phyloP scores from a whole-genome alignment of 441 rosid genomes.

The Pelargonium australe region DNA sequence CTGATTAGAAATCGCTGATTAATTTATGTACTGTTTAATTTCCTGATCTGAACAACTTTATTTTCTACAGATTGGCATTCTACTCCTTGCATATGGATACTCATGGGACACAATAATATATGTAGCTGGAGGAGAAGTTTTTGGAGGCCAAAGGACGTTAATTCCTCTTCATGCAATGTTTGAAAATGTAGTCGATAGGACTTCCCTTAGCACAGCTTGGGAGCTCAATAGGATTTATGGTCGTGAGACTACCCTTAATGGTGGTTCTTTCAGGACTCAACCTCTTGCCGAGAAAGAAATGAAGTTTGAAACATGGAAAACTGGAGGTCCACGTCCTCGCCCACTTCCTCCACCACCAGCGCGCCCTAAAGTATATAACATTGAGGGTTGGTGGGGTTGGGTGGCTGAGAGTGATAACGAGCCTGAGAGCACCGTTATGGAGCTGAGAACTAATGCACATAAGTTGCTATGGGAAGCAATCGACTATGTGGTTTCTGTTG shows the following conservation, averaged over 20 bases:
- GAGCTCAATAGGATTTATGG: conserved; percentile 85
- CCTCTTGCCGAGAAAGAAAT: conserved; percentile 50
- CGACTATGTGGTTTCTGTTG: conserved; percentile 72
- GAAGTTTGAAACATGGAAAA: conserved; percentile 54
- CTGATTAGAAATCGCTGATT: conserved; percentile 4
- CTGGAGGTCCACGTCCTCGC: conserved; percentile 75
- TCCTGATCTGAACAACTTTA: not conserved
- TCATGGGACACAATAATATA: conserved; percentile 79
- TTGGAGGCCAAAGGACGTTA: conserved; percentile 88
- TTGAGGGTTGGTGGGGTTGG: conserved; percentile 99
- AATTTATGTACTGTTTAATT: not conserved
- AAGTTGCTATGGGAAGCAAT: conserved; percentile 93
- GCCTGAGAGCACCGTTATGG: conserved; percentile 92
- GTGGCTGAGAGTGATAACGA: conserved; percentile 98
- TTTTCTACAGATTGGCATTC: conserved; percentile 67
- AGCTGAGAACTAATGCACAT: conserved; percentile 93
- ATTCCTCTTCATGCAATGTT: conserved; percentile 86
- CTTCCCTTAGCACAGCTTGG: conserved; percentile 80
- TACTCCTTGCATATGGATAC: conserved; percentile 89
- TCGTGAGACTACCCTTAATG: conserved; percentile 60
- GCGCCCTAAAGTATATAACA: conserved; percentile 75
- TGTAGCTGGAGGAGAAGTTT: conserved; percentile 88
- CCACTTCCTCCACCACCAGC: conserved; percentile 94
- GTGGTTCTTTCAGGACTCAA: conserved; percentile 34
- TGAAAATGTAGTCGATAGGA: conserved; percentile 87